These are phyloP conservation scores for Tricholoma saponaceum DNA, from an alignment of 768 basidiomycete genomes.

Conservation along the genomic window DNA sequence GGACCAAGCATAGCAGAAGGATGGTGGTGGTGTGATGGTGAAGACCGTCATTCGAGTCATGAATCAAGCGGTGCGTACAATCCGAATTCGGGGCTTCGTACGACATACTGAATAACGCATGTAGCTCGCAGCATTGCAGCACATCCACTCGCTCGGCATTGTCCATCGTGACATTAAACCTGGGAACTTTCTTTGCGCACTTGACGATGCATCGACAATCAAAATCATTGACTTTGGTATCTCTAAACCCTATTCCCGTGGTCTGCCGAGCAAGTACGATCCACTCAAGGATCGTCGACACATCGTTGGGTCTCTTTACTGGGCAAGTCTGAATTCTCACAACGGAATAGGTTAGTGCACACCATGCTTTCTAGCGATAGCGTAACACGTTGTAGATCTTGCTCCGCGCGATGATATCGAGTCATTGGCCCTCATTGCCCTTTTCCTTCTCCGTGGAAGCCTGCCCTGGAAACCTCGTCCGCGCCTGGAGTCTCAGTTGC, in stretches of 20 bases:
- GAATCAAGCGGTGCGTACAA: constrained; percentile 19
- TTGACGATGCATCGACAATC: constrained; percentile 20
- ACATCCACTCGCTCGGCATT: constrained; percentile 27
- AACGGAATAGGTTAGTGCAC: constrained; percentile 23
- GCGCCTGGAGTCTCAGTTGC: constrained; percentile 9
- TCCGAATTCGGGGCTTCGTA: background rate
- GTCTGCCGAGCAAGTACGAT: constrained; percentile 17
- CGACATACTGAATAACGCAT: constrained; percentile 1
- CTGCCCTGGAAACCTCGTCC: constrained; percentile 26
- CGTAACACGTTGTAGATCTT: constrained; percentile 16
- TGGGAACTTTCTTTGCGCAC: constrained; percentile 26
- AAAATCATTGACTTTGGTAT: constrained; percentile 29
- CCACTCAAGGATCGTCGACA: constrained; percentile 15
- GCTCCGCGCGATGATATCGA: constrained; percentile 51
- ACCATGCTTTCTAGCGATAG: constrained; percentile 4
- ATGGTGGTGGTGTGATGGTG: constrained; percentile 13
- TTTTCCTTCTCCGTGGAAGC: constrained; percentile 52
- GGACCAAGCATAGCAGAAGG: constrained; percentile 17
- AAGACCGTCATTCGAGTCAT: constrained; percentile 20
- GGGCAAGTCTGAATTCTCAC: constrained; percentile 30
- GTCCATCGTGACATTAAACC: constrained; percentile 35
- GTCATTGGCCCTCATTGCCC: constrained; percentile 48
- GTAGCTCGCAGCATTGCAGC: constrained; percentile 24
- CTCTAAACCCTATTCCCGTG: constrained; percentile 15
- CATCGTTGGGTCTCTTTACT: constrained; percentile 26